phyloP scores from a whole-genome alignment of 805 yeast species.

The Candida sanyiensis region DNA sequence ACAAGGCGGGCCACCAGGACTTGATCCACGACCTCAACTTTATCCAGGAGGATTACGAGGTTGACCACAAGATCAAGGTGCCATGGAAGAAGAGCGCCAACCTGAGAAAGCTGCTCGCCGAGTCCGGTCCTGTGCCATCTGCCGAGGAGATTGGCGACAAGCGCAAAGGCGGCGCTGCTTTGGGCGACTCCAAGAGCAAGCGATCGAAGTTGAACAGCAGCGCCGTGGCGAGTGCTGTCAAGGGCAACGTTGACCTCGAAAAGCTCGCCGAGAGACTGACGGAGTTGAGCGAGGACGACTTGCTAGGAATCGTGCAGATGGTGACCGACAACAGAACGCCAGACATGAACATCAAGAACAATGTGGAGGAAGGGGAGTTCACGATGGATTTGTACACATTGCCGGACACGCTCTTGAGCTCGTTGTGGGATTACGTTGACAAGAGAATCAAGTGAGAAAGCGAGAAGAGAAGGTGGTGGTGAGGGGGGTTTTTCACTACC shows the following conservation, averaged over 20 bases:
- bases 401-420: constrained; percentile 85
- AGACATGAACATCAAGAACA: constrained; percentile 93
- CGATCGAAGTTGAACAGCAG: constrained; percentile 20
- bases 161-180: constrained; percentile 26
- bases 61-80: constrained; percentile 70
- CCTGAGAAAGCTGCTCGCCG: constrained; percentile 65
- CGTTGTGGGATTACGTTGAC: constrained; percentile 91
- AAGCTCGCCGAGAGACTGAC: constrained; percentile 86
- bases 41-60: constrained; percentile 64
- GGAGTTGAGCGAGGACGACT: constrained; percentile 84
- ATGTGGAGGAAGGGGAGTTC: constrained; percentile 94
- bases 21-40: constrained; percentile 88
- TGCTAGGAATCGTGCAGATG: constrained; percentile 94
- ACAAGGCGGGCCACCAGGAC: constrained; percentile 84
- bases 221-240: constrained; percentile 43
- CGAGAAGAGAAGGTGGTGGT: neutral
- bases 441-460: constrained; percentile 40
- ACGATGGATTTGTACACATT: constrained; percentile 91
- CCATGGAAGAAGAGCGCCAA: constrained; percentile 64
- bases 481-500: neutral
- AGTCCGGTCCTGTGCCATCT: constrained; percentile 78
- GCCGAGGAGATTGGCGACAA: constrained; percentile 31
- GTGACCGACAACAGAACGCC: constrained; percentile 91
- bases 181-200: constrained; percentile 23
- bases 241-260: constrained; percentile 82